A percentile compares a stretch with the other conserved stretches of the same genome.
These are phyloP conservation scores for Agrocybe chaxingu DNA, from an alignment of 768 basidiomycete species.

Conservation along the genomic window DNA sequence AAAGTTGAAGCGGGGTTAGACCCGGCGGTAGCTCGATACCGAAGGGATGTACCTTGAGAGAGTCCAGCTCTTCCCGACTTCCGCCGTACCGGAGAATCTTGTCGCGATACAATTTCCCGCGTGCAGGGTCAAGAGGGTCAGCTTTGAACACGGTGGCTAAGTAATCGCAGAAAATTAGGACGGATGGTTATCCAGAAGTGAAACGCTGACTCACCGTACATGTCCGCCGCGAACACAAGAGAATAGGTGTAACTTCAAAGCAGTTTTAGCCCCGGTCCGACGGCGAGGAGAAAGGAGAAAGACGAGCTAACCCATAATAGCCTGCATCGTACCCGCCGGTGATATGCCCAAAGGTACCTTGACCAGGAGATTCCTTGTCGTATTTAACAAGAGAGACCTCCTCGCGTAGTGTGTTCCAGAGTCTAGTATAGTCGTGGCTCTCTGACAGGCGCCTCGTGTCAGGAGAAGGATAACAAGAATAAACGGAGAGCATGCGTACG, in stretches of 20 bases:
- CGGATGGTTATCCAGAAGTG: neutral
- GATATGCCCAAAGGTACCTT: conserved; percentile 75
- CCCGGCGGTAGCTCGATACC: neutral
- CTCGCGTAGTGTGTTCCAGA: conserved; percentile 77
- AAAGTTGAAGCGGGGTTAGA: neutral
- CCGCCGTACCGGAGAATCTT: conserved; percentile 75
- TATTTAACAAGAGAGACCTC: conserved; percentile 67
- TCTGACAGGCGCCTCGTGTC: conserved; percentile 31
- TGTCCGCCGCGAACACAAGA: conserved; percentile 58
- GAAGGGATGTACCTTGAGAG: conserved; percentile 54
- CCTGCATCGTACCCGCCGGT: conserved; percentile 67
- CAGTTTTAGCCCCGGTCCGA: neutral
- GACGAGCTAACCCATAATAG: conserved; percentile 56
- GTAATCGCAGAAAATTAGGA: neutral
- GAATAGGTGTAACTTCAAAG: conserved; percentile 63
- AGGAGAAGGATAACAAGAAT: neutral
- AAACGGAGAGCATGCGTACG: conserved; percentile 30
- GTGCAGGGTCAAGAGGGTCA: conserved; percentile 67
- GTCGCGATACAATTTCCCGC: conserved; percentile 68
- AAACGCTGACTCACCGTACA: conserved; percentile 39
- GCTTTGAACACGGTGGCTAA: conserved; percentile 74
- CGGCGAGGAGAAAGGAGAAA: neutral
- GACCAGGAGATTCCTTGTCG: conserved; percentile 59
- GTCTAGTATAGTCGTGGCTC: conserved; percentile 65
- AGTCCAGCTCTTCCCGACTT: conserved; percentile 75